Base-by-base conservation (phyloP, 164 flowering plant genomes). In the grape (Vitis vinifera) region DNA sequence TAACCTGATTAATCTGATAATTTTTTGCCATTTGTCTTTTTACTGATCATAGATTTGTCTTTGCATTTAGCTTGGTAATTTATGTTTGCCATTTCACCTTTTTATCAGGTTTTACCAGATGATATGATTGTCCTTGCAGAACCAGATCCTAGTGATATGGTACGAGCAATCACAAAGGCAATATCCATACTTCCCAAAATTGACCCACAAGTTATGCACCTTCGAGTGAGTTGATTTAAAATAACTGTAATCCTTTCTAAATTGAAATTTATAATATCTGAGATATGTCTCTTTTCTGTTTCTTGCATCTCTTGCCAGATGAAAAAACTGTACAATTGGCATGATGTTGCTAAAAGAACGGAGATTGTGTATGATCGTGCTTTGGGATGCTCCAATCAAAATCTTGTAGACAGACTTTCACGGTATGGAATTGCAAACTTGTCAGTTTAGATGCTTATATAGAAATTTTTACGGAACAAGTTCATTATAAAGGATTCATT, bases 51-150 rank as follows among this genome's bases (percentile, higher is more conserved):
- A 64, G 6, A 10, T 12, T 11, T 17, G 70, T 15, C 13, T n/a
- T 37, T 31, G 5, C n/a, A 8, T 67, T 5, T 9, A 61, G 27
- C 27, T 23, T 14, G 12, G 17, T 10, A 19, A 10, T 73, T 50
- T 9, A 27, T 27, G 37, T 51, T 70, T 56, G 17, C 51, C 63
- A 12, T 62, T 15, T 12, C 51, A 3, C 11, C 16, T 63, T 12
- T 7, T 48, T 44, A 17, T 65, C 73, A 91, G 97, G 99, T 93
- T 80, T 86, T 96, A 63, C 99, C 97, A 29, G 98, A 92, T 73
- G 99, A 89, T 77, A 93, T 96, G 97, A 67, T 92, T 78, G 93
- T 93, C 55, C 95, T 96, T 72, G 93, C 98, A 17, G 88, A 87
- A 76, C 97, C 99, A 60, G 89, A 88, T 77, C 98, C 99, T 23